Conservation (phyloP, 2,329 filamentous ascomycete species). For the Aureobasidium sp. region DNA sequence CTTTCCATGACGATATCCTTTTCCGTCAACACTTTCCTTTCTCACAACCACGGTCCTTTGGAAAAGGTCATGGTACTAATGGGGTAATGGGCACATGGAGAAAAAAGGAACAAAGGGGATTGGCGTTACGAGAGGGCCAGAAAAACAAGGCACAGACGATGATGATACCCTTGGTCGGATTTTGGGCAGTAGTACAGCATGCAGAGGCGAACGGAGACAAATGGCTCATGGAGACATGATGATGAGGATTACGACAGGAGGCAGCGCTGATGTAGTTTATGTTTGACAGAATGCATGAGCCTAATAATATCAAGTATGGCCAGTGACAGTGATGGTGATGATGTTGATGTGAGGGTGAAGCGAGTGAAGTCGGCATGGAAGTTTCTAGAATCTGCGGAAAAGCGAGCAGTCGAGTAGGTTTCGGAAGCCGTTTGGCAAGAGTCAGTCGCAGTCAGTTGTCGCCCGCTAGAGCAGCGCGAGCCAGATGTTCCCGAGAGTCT, state of each 20-base stretch:
- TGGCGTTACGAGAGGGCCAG: constrained; percentile 1
- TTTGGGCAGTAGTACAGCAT: constrained; percentile 12
- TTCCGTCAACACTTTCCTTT: neutral
- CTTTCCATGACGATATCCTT: neutral
- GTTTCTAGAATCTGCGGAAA: neutral
- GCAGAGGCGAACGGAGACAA: neutral
- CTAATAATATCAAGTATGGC: neutral
- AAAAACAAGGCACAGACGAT: neutral
- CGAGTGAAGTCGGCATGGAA: neutral
- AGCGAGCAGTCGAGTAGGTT: neutral
- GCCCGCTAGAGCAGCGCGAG: neutral
- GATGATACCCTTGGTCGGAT: neutral
- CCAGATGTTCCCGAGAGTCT: constrained; percentile 9
- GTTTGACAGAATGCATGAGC: constrained; percentile 1
- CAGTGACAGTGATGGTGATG: neutral
- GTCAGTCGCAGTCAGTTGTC: neutral
- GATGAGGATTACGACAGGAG: constrained; percentile 1
- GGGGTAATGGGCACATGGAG: neutral
- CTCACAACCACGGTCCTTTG: neutral
- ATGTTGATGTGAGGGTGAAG: neutral
- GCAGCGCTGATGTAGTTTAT: constrained; percentile 5
- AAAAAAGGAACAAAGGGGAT: neutral
- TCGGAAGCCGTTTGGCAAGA: constrained; percentile 11
- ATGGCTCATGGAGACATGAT: neutral
- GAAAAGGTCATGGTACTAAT: neutral